Base-by-base conservation (phyloP, 768 basidiomycete species). In the Trametes maxima region DNA sequence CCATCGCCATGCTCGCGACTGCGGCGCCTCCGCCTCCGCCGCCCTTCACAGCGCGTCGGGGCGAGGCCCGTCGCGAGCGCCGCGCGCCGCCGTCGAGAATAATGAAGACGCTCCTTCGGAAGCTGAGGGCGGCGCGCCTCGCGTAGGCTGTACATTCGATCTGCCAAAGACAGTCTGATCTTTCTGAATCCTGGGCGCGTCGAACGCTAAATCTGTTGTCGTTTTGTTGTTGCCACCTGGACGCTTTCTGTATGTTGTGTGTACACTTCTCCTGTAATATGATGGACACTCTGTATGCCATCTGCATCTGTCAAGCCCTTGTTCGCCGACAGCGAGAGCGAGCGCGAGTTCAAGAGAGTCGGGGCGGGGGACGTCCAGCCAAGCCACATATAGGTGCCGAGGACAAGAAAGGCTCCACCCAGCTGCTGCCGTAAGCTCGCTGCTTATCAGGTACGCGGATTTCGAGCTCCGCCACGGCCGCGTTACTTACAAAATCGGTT, bases 1-100 rank as follows among this genome's bases (percentile, higher is more conserved):
- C 65, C 6, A 60, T 66, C 22, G 65, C 65, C 21, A 54, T 66
- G 19, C 48, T 66, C 33, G 54, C 62, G 3, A 59, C 64, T 22
- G 59, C 59, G 64, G 57, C 22, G 6, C 21, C 45, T 3, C 49
- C 51, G 40, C 28, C 36, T 22, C 3, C 33, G 24, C 40, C 42
- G 11, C 42, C 21, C 35, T 42, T 10, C 11, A 49, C 35, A 37
- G 35, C 21, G 45, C 12, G n/a, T 14, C 7, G 21, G 45, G 21
- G 21, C 12, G 21, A 13, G 24, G n/a, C 21, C 45, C 24, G 44
- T 37, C 19, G 25, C 25, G 47, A 33, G 13, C 25, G 25, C 12
- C 22, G 22, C 1, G 51, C 35, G 37, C 37, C 3, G 3, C 8
- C 35, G n/a, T 13, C 50, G 33, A 35, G 37, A 57, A 39, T 33